Evolutionary conservation across 805 yeast species (phyloP).

Genomic region (Clavispora santaluciae): DNA sequence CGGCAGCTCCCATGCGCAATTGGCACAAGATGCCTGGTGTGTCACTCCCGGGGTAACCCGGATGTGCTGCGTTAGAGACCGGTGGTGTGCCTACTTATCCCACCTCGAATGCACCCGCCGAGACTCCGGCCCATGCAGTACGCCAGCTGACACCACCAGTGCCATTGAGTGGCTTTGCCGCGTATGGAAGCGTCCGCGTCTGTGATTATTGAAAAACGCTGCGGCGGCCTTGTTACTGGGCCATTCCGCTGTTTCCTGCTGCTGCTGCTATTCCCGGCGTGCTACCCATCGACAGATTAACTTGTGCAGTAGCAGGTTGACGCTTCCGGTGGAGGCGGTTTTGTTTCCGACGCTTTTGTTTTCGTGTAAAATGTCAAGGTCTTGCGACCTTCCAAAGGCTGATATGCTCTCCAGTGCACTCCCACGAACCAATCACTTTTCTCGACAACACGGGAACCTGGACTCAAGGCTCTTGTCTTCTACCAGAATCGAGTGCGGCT

Average conservation of each 20-base stretch:
- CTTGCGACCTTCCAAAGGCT: conserved; percentile 11
- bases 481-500: not conserved
- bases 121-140: conserved; percentile 10
- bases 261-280: not conserved
- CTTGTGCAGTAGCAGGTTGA: not conserved
- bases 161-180: not conserved
- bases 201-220: not conserved
- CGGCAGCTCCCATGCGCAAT: not conserved
- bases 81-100: not conserved
- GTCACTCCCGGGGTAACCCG: not conserved
- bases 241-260: not conserved
- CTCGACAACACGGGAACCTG: not conserved
- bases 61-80: not conserved
- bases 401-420: conserved; percentile 8
- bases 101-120: conserved; percentile 1
- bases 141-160: not conserved
- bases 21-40: not conserved
- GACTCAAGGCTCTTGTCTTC: not conserved
- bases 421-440: not conserved
- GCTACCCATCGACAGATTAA: not conserved
- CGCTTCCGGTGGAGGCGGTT: not conserved
- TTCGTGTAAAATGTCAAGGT: conserved; percentile 2
- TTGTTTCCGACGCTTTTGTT: conserved; percentile 16
- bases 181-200: not conserved
- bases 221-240: not conserved